Evolutionary conservation across 1,284 basidiomycete species (phyloP).

Genomic region (Boletus sp.): DNA sequence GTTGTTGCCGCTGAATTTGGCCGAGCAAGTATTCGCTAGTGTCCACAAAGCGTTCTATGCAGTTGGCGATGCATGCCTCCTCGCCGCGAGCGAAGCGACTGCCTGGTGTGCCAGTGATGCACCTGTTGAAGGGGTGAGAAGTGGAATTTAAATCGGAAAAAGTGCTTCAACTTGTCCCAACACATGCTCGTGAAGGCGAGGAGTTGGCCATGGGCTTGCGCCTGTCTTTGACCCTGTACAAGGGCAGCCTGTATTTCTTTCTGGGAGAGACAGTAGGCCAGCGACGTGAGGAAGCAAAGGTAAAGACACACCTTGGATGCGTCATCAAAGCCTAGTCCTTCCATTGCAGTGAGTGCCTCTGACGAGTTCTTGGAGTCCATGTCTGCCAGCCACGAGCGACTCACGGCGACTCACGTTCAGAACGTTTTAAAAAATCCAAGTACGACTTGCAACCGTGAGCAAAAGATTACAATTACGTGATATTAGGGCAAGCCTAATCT

Average conservation of each 20-base stretch:
- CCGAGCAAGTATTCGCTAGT: conserved; percentile 85
- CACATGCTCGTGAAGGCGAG: conserved; percentile 73
- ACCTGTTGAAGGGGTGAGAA: conserved; percentile 47
- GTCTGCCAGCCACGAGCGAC: too few species aligned
- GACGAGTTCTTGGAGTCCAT: conserved; percentile 30
- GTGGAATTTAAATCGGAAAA: conserved; percentile 1
- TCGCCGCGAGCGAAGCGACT: conserved; percentile 83
- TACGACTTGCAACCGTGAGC: conserved; percentile 29
- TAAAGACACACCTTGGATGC: conserved; percentile 58
- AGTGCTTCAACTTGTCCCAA: conserved; percentile 79
- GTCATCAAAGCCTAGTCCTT: conserved; percentile 73
- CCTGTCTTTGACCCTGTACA: conserved; percentile 73
- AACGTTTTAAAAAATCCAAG: too few species aligned
- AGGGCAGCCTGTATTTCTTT: conserved; percentile 84
- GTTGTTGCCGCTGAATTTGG: conserved; percentile 63
- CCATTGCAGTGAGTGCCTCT: conserved; percentile 40
- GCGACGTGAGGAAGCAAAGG: conserved; percentile 2
- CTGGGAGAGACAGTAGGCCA: conserved; percentile 37
- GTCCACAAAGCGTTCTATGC: conserved; percentile 93
- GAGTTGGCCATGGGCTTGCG: conserved; percentile 72
- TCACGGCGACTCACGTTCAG: too few species aligned
- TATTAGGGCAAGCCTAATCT: conserved; percentile 12
- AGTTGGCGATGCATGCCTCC: conserved; percentile 83
- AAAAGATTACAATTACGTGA: conserved; percentile 30
- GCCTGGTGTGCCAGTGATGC: conserved; percentile 81